phyloP scores from a whole-genome alignment of 2,329 filamentous ascomycete genomes.

The Ophiostoma ulmi region DNA sequence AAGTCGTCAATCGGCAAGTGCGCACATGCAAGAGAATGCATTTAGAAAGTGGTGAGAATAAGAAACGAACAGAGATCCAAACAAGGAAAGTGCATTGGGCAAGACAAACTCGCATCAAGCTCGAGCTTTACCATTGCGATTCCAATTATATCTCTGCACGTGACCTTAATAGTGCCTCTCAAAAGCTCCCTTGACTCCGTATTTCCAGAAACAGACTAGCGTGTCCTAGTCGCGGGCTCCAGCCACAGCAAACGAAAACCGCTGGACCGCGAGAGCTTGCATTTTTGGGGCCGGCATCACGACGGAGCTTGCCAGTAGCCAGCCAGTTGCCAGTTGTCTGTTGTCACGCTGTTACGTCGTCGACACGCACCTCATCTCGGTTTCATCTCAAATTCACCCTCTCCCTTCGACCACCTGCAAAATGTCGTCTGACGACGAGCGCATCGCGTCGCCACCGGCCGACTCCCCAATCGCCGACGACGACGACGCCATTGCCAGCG shows the following conservation, averaged over 20 bases:
- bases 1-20: neutral
- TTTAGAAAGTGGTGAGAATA: too few relatives aligned
- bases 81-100: neutral
- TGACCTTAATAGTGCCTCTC: neutral
- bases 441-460: constrained; percentile 24
- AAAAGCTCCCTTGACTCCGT: constrained; percentile 8
- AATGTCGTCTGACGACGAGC: constrained; percentile 28
- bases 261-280: neutral
- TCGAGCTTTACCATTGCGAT: neutral
- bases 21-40: too few relatives aligned
- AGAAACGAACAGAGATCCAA: neutral
- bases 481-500: constrained; percentile 23
- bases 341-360: neutral
- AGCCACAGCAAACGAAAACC: constrained; percentile 19
- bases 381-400: neutral
- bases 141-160: neutral
- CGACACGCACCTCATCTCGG: neutral
- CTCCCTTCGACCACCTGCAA: neutral
- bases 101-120: neutral
- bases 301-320: neutral
- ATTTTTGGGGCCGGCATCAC: constrained; percentile 5
- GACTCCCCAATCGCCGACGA: constrained; percentile 20
- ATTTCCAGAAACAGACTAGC: neutral
- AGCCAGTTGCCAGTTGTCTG: neutral
- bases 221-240: constrained; percentile 11